Percentiles rank a stretch among this genome's conserved stretches.
Conservation (phyloP, 257 asterid species). For the Solanum phureja region DNA sequence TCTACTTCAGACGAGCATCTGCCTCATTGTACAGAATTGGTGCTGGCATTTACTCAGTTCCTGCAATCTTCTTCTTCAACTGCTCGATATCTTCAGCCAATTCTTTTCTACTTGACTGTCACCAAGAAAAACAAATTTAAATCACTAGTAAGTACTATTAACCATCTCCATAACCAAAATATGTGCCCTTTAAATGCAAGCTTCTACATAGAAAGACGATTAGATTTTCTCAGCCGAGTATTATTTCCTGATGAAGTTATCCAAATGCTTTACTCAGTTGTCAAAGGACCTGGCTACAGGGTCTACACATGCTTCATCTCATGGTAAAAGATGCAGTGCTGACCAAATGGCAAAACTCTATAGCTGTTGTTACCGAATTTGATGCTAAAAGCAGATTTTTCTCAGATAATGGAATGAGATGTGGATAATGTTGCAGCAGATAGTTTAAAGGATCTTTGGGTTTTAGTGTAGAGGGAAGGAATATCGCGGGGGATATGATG, state of each 20-base stretch:
- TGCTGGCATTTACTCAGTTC: conserved; percentile 42
- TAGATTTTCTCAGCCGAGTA: neutral
- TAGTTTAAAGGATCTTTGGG: neutral
- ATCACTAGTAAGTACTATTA: neutral
- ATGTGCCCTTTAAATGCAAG: neutral
- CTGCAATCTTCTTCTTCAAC: conserved; percentile 83
- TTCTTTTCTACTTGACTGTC: conserved; percentile 91
- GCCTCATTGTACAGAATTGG: conserved; percentile 25
- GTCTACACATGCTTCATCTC: neutral
- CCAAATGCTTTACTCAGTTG: neutral
- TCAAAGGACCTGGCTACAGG: neutral
- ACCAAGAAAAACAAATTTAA: neutral
- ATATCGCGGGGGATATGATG: neutral
- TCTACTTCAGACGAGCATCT: conserved; percentile 25
- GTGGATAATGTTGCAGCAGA: neutral
- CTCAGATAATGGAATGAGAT: neutral
- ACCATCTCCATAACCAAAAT: neutral
- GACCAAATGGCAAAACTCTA: neutral
- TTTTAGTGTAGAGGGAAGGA: neutral
- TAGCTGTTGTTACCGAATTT: neutral
- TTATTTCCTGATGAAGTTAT: neutral
- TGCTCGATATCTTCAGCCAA: conserved; percentile 70
- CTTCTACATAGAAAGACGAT: neutral
- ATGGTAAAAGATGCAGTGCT: neutral
- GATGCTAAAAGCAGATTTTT: neutral